A percentile compares a stretch with the other conserved stretches of the same genome.
Evolutionary conservation across 1,284 basidiomycete genomes (phyloP).

Genomic region (Ceraceosorus bombacis): DNA sequence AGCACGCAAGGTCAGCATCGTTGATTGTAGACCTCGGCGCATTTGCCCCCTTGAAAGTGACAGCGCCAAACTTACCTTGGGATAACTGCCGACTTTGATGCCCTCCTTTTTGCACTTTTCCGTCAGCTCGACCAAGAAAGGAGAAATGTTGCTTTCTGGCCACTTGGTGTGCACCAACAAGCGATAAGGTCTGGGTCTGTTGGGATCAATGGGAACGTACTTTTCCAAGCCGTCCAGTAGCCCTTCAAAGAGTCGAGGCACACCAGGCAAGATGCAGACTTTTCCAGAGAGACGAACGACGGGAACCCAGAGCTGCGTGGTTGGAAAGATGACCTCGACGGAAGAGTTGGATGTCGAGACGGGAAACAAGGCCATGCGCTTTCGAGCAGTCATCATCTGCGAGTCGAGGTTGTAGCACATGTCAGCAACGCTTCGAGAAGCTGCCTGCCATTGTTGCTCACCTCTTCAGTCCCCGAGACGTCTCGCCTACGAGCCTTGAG

Average conservation of each 20-base stretch:
- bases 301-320: conserved; percentile 64
- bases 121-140: conserved; percentile 72
- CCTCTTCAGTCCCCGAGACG: conserved; percentile 59
- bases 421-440: no score
- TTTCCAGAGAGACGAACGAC: conserved; percentile 73
- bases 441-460: conserved; percentile 41
- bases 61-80: conserved; percentile 12
- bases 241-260: conserved; percentile 69
- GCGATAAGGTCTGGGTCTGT: conserved; percentile 28
- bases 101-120: conserved; percentile 65
- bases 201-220: conserved; percentile 50
- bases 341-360: neutral
- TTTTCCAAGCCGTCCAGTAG: conserved; percentile 54
- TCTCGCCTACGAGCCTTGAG: conserved; percentile 58
- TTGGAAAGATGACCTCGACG: conserved; percentile 32
- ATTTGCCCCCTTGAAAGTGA: neutral
- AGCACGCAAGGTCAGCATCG: neutral
- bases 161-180: conserved; percentile 53
- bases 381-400: conserved; percentile 31
- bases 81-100: conserved; percentile 70
- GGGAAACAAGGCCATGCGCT: conserved; percentile 44
- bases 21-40: neutral
- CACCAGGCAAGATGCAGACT: conserved; percentile 83
- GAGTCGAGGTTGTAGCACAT: neutral
- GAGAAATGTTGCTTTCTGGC: conserved; percentile 56